phyloP scores from a whole-genome alignment of 192 early-diverging fungal species.

The Haplosporangium gracile region DNA sequence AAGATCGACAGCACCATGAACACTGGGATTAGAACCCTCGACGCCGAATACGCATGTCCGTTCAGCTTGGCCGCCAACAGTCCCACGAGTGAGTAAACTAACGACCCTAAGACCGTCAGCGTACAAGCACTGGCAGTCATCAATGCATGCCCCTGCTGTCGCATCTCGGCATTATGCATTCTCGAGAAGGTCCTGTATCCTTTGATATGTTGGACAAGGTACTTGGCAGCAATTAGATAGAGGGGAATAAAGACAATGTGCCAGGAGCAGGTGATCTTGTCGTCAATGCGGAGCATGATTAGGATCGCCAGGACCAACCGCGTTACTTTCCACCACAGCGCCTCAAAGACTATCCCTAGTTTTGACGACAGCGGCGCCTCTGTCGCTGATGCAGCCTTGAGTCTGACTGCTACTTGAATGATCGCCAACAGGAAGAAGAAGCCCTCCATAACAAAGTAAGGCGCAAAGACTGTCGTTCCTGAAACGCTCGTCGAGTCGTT shows the following conservation, averaged over 20 bases:
- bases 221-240: constrained; percentile 69
- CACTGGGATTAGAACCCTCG: constrained; percentile 71
- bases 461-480: constrained; percentile 77
- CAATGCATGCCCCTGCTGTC: constrained; percentile 48
- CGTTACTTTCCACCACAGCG: constrained; percentile 70
- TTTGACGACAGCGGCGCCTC: neutral
- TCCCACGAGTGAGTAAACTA: constrained; percentile 41
- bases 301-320: constrained; percentile 76
- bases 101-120: constrained; percentile 55
- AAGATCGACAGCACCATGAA: constrained; percentile 70
- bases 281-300: constrained; percentile 71
- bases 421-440: constrained; percentile 68
- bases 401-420: constrained; percentile 46
- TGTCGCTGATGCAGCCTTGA: constrained; percentile 16
- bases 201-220: constrained; percentile 56
- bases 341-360: constrained; percentile 52
- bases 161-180: constrained; percentile 45
- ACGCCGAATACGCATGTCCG: constrained; percentile 52
- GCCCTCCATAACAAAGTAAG: constrained; percentile 83
- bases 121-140: constrained; percentile 54
- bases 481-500: constrained; percentile 69
- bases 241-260: constrained; percentile 73
- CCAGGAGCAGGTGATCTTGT: constrained; percentile 66
- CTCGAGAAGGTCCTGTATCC: constrained; percentile 34
- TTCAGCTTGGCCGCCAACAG: constrained; percentile 45